Percentiles rank a stretch among this genome's conserved stretches.
These are phyloP conservation scores for Colletotrichum spaethianum DNA, from an alignment of 2,329 filamentous ascomycete species.

Conservation along the genomic window DNA sequence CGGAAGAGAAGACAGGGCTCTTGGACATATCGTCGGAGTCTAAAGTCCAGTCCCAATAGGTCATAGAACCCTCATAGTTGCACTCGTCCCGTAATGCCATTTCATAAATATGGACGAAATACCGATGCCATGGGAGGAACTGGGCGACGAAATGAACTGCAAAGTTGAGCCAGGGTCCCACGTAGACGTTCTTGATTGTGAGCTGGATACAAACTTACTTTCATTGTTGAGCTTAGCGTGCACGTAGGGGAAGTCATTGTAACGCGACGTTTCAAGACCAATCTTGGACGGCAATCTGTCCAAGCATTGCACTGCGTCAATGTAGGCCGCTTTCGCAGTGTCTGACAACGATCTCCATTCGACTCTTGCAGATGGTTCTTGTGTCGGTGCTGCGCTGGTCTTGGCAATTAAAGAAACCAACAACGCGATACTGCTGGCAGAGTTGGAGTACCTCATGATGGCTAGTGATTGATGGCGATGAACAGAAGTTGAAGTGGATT, in stretches of 20 bases:
- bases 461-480: neutral
- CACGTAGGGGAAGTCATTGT: slow-evolving; percentile 51
- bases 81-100: slow-evolving; percentile 46
- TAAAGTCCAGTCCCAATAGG: slow-evolving; percentile 54
- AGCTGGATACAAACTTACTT: slow-evolving; percentile 5
- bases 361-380: slow-evolving; percentile 6
- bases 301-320: slow-evolving; percentile 48
- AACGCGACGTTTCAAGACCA: slow-evolving; percentile 45
- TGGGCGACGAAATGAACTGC: slow-evolving; percentile 49
- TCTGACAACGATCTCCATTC: slow-evolving; percentile 21
- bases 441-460: neutral
- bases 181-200: neutral
- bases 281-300: slow-evolving; percentile 46
- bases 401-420: neutral
- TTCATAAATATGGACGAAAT: slow-evolving; percentile 51
- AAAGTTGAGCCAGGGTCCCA: neutral
- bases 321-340: slow-evolving; percentile 15
- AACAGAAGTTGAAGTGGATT: neutral
- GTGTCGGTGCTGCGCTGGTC: neutral
- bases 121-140: slow-evolving; percentile 54
- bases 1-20: slow-evolving; percentile 44
- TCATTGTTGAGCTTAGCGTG: slow-evolving; percentile 43
- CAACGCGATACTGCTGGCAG: neutral
- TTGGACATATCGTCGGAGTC: slow-evolving; percentile 46
- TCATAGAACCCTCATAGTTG: slow-evolving; percentile 42